Percentiles rank a stretch among this genome's conserved stretches.
Evolutionary conservation across 2,329 filamentous ascomycete species (phyloP).

Genomic region (Paracamarosporium sp.): DNA sequence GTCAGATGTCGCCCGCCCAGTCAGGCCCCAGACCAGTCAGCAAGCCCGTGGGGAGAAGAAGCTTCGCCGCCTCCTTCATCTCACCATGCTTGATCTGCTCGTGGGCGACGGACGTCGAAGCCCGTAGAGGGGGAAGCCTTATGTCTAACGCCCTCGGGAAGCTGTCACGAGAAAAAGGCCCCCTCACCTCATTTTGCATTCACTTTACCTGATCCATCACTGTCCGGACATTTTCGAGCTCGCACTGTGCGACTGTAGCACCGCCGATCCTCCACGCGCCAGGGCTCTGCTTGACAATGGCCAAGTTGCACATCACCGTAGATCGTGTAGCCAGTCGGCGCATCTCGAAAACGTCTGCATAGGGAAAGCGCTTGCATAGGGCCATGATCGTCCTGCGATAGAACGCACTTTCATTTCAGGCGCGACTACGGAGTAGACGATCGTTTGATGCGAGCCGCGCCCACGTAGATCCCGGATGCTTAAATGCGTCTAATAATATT

Average conservation of each 20-base stretch:
- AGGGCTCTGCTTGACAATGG: not conserved
- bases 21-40: conserved; percentile 14
- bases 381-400: too few relatives aligned
- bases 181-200: not conserved
- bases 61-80: conserved; percentile 18
- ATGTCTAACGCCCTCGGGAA: conserved; percentile 17
- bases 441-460: conserved; percentile 21
- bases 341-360: conserved; percentile 8
- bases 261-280: conserved; percentile 2
- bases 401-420: conserved; percentile 17
- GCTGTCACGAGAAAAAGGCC: conserved; percentile 2
- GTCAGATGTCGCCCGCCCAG: conserved; percentile 4
- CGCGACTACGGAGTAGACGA: conserved; percentile 11
- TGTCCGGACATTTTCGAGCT: not conserved
- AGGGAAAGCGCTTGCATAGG: conserved; percentile 7
- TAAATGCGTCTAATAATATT: conserved; percentile 20
- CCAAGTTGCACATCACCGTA: not conserved
- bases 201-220: not conserved
- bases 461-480: conserved; percentile 27
- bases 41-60: conserved; percentile 3
- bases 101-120: conserved; percentile 5
- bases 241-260: conserved; percentile 2
- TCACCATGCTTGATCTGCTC: conserved; percentile 1
- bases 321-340: conserved; percentile 22
- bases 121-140: conserved; percentile 4